A percentile compares a stretch with the other conserved stretches of the same genome.
Conservation (phyloP, 805 yeast species). For the Wickerhamomyces ciferrii region DNA sequence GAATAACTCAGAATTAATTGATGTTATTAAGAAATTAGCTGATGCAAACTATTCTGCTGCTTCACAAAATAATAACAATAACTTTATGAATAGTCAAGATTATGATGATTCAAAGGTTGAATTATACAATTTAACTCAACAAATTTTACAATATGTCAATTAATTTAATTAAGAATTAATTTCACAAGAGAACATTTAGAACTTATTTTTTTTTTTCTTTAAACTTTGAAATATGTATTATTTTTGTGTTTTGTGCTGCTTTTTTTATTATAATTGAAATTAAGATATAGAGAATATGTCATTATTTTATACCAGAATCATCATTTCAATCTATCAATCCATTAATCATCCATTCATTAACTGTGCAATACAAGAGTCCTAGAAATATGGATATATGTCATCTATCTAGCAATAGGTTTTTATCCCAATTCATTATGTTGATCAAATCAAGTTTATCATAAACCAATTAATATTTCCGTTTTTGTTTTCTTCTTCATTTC, state of each 20-base stretch:
- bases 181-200: not conserved
- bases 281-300: too few species aligned
- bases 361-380: not conserved
- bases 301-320: too few species aligned
- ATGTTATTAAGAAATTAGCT: constrained; percentile 46
- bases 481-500: not conserved
- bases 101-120: constrained; percentile 61
- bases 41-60: constrained; percentile 27
- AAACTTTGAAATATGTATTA: too few species aligned
- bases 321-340: too few species aligned
- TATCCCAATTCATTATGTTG: too few species aligned
- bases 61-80: constrained; percentile 18
- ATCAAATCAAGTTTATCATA: too few species aligned
- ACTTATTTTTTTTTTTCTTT: too few species aligned
- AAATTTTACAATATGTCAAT: constrained; percentile 46
- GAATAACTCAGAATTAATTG: constrained; percentile 46
- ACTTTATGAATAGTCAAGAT: constrained; percentile 27
- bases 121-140: constrained; percentile 61
- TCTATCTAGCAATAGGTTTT: too few species aligned
- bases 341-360: too few species aligned
- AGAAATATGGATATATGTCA: too few species aligned
- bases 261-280: too few species aligned
- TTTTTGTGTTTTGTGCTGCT: too few species aligned
- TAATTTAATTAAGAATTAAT: not conserved
- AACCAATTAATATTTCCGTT: not conserved